Evolutionary conservation across 1,284 basidiomycete species (phyloP), one percentile per base, ranked within the genome.

Genomic region (Ustilago cynodontis): DNA sequence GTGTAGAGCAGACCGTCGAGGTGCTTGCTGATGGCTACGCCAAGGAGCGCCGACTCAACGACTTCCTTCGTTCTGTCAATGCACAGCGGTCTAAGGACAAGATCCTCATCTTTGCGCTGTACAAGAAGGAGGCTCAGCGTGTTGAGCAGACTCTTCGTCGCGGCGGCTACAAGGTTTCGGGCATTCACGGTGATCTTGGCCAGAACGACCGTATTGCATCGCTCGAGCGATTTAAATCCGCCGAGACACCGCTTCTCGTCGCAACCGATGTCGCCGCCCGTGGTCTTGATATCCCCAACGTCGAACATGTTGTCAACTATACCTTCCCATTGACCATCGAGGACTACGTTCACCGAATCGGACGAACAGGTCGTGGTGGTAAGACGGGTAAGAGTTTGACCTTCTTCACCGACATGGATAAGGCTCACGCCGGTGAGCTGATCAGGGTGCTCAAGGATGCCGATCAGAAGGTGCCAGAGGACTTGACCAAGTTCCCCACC

Each of bases 231-330:
- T 98, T 99, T 89, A 97, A 95, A 87, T 90, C 89, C 28, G 96
- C 94, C 5, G 89, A 89, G 64, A 93, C 92, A 2, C 91, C 92
- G 49, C 86, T 99, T 18, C 89, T 99, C 67, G 96, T 99, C 29
- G 97, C 97, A 4, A 99, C 96, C 26, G 96, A 99, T 86, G 96
- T 99, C 3, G 97, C 97, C 0, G 95, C 96, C 26, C 90, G 96
- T 72, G 97, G 96, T 20, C 88, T 99, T 71, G 96, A 99, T 88
- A 98, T 99, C 81, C 95, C 97, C 3, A 93, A 97, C 84, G 97
- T 99, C 39, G 93, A 92, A 53, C 90, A 92, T 33, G 87, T 88
- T 39, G 73, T 87, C 70, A 86, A 86, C 88, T 97, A 98, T 83
- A 98, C 94, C 10, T 99, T 99, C 89, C 97, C 97, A 18, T 88